Percentiles rank a stretch among this genome's conserved stretches.
Evolutionary conservation across 73 alveolate genomes (phyloP).

Genomic region (Symbiodinium natans): DNA sequence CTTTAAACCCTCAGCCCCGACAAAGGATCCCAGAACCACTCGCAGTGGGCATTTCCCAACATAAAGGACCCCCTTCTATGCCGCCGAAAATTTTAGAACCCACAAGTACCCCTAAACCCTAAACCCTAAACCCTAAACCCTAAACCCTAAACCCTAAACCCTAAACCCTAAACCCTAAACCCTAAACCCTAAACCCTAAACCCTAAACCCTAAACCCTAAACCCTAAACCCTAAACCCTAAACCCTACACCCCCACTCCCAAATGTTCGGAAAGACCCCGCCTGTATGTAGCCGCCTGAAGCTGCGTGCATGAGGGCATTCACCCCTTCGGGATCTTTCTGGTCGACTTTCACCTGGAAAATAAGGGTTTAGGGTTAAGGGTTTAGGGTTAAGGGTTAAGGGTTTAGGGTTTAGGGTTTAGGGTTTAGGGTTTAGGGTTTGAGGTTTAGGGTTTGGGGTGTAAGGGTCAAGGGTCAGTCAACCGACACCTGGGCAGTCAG

Average conservation of each 20-base stretch:
- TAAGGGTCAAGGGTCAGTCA: too few relatives aligned
- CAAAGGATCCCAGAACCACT: too few relatives aligned
- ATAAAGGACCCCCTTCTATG: too few relatives aligned
- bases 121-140: not conserved
- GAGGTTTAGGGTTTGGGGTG: too few relatives aligned
- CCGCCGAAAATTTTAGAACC: too few relatives aligned
- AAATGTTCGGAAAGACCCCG: not conserved
- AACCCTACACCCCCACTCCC: not conserved
- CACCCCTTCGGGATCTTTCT: constrained; percentile 88
- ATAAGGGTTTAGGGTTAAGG: not conserved
- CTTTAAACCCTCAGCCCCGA: not conserved
- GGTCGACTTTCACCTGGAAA: constrained; percentile 72
- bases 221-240: not conserved
- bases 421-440: too few relatives aligned
- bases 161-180: not conserved
- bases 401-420: too few relatives aligned
- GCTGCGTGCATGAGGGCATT: constrained; percentile 94
- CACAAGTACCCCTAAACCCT: not conserved
- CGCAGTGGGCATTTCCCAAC: not conserved
- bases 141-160: not conserved
- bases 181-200: not conserved
- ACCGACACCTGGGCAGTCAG: too few relatives aligned
- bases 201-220: not conserved
- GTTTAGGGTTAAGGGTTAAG: too few relatives aligned
- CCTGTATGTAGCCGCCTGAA: constrained; percentile 92